These are phyloP conservation scores for Lipomyces lipofer DNA, from an alignment of 805 yeast genomes.

Conservation along the genomic window DNA sequence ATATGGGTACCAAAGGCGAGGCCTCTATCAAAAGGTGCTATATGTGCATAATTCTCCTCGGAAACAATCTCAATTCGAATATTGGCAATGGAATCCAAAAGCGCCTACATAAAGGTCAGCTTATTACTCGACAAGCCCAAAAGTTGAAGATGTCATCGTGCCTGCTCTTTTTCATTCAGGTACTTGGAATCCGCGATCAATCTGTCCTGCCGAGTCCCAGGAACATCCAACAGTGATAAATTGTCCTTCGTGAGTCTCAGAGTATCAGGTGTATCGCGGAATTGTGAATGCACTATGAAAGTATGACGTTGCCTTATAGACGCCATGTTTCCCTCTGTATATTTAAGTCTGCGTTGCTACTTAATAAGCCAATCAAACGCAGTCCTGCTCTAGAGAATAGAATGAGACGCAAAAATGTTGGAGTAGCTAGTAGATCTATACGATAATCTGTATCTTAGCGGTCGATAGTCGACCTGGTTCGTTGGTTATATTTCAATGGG, in stretches of 20 bases:
- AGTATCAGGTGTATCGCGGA: conserved; percentile 27
- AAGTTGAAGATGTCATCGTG: no score
- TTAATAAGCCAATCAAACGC: no score
- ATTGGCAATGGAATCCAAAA: conserved; percentile 8
- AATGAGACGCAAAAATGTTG: no score
- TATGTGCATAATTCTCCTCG: conserved; percentile 22
- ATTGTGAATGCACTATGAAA: conserved; percentile 21
- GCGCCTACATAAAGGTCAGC: no score
- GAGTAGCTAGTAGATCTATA: no score
- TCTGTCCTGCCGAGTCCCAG: conserved; percentile 28
- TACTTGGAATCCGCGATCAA: background rate
- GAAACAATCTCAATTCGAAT: conserved; percentile 25
- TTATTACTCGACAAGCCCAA: no score
- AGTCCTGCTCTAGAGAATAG: no score
- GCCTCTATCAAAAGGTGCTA: conserved; percentile 26
- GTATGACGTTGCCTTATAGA: conserved; percentile 28
- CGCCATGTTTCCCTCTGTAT: conserved; percentile 1
- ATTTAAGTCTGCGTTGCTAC: background rate
- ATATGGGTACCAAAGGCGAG: conserved; percentile 26
- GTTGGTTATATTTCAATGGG: no score
- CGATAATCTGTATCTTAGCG: no score
- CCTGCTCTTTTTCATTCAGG: conserved; percentile 14
- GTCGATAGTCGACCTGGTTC: no score
- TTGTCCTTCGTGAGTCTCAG: conserved; percentile 14
- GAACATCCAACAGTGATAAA: conserved; percentile 16